Percentiles rank a stretch among this genome's conserved stretches.
These are phyloP conservation scores for Apostasia shenzhenica DNA, from an alignment of 106 monocot genomes.

Conservation along the genomic window DNA sequence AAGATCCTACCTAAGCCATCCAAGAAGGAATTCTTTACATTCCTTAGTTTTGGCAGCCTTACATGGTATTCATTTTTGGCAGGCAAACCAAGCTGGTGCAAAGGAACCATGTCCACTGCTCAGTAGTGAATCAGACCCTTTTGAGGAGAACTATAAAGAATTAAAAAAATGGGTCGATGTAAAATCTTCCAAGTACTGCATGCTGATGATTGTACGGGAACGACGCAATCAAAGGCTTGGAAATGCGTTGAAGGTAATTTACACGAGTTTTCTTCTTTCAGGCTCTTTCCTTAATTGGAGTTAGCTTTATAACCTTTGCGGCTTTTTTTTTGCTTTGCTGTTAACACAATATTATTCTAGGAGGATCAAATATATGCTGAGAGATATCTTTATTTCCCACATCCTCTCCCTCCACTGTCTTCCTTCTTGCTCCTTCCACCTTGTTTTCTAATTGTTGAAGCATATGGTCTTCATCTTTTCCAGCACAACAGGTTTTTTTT, in stretches of 20 bases:
- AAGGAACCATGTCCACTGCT: constrained; percentile 5
- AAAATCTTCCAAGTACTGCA: constrained; percentile 56
- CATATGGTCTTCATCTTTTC: too few relatives aligned
- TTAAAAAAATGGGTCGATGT: constrained; percentile 91
- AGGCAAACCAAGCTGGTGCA: constrained; percentile 2
- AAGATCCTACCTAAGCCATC: too few relatives aligned
- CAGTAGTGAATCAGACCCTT: constrained; percentile 37
- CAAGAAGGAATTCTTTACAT: not conserved
- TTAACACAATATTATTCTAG: not conserved
- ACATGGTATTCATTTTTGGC: not conserved
- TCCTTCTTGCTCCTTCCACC: too few relatives aligned
- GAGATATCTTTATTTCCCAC: too few relatives aligned
- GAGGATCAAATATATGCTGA: too few relatives aligned
- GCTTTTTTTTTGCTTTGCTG: not conserved
- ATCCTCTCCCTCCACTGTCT: too few relatives aligned
- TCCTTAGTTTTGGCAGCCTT: not conserved
- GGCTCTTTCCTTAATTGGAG: not conserved
- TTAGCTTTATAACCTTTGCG: not conserved
- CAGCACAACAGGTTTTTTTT: too few relatives aligned
- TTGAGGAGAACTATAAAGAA: constrained; percentile 89
- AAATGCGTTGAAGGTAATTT: constrained; percentile 75
- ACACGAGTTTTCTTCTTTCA: not conserved
- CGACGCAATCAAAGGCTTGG: constrained; percentile 55
- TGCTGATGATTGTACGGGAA: constrained; percentile 56
- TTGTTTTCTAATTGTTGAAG: too few relatives aligned